These are phyloP conservation scores for Microsporum canis DNA, from an alignment of 2,329 filamentous ascomycete genomes.

Conservation along the genomic window DNA sequence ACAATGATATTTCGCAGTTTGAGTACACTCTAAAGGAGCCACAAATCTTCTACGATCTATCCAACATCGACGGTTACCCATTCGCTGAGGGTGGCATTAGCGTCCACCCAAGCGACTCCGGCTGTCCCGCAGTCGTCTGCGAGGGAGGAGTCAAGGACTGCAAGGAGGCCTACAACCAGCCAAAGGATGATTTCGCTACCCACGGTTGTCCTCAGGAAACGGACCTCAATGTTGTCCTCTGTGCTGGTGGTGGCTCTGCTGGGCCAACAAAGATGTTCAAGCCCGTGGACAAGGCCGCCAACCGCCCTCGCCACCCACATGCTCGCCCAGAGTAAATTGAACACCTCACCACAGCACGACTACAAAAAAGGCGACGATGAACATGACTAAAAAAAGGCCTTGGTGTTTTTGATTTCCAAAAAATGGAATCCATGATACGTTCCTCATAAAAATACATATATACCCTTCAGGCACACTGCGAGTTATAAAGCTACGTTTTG, in stretches of 20 bases:
- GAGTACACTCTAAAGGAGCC: slow-evolving; percentile 28
- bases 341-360: neutral
- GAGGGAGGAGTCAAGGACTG: slow-evolving; percentile 26
- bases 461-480: neutral
- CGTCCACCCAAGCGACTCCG: slow-evolving; percentile 20
- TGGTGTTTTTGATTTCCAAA: neutral
- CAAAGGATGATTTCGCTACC: slow-evolving; percentile 32
- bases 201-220: slow-evolving; percentile 30
- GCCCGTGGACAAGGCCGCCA: neutral
- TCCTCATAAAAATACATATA: neutral
- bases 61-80: slow-evolving; percentile 27
- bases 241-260: slow-evolving; percentile 12
- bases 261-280: slow-evolving; percentile 7
- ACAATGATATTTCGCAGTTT: slow-evolving; percentile 33
- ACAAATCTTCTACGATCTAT: slow-evolving; percentile 32
- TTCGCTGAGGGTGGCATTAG: slow-evolving; percentile 28
- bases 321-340: slow-evolving; percentile 5
- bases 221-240: slow-evolving; percentile 26
- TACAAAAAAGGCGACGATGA: neutral
- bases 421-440: neutral
- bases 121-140: slow-evolving; percentile 29
- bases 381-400: neutral
- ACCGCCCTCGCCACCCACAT: slow-evolving; percentile 10
- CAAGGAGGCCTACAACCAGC: slow-evolving; percentile 30
- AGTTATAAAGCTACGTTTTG: neutral